Evolutionary conservation across 2,329 filamentous ascomycete genomes (phyloP).

Genomic region (Aspergillus calidoustus): DNA sequence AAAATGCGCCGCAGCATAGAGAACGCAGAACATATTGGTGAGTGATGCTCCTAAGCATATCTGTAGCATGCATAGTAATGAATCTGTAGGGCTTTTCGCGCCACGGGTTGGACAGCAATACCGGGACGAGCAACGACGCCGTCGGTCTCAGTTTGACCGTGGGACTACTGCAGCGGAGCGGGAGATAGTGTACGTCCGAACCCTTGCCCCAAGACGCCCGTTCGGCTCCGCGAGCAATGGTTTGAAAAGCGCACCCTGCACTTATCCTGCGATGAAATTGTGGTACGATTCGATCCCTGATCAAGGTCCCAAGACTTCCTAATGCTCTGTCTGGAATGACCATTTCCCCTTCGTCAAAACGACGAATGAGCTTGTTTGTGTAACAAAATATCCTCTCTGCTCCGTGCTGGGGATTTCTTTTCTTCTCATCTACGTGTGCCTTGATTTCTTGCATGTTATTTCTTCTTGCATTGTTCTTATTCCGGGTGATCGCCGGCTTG

Average conservation of each 20-base stretch:
- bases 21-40: constrained; percentile 82
- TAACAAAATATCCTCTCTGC: not conserved
- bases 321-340: constrained; percentile 1
- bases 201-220: constrained; percentile 25
- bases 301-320: constrained; percentile 28
- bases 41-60: constrained; percentile 39
- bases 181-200: constrained; percentile 55
- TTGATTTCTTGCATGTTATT: not conserved
- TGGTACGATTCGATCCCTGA: constrained; percentile 29
- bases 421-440: constrained; percentile 7
- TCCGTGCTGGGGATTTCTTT: constrained; percentile 8
- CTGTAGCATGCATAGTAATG: not conserved
- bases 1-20: constrained; percentile 88
- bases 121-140: constrained; percentile 75
- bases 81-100: constrained; percentile 64
- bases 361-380: constrained; percentile 7
- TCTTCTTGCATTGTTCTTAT: constrained; percentile 15
- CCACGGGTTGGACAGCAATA: constrained; percentile 75
- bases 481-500: constrained; percentile 25
- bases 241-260: constrained; percentile 31
- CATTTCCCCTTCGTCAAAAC: too few species aligned
- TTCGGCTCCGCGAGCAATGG: constrained; percentile 23
- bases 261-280: constrained; percentile 30
- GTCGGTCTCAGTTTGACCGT: constrained; percentile 78
- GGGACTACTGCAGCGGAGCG: constrained; percentile 74